Percentiles rank a stretch among this genome's conserved stretches.
Conservation (phyloP, 2,329 filamentous ascomycete species). For the Ilyonectria robusta region DNA sequence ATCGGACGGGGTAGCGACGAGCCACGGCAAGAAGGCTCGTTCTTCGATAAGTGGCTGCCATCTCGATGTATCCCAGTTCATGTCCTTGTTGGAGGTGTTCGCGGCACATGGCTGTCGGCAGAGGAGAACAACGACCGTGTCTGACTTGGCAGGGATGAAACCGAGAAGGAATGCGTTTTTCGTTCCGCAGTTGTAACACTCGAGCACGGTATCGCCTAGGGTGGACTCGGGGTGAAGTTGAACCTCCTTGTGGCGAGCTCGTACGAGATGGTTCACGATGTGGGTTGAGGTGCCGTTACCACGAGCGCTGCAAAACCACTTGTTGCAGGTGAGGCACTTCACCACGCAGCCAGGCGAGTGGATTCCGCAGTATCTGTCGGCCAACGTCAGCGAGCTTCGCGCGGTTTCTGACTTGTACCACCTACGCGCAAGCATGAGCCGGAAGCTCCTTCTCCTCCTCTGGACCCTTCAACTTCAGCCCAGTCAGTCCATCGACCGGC, state of each 20-base stretch:
- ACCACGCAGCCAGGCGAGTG: constrained; percentile 96
- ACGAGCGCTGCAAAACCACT: constrained; percentile 99
- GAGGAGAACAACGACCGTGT: constrained; percentile 96
- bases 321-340: constrained; percentile 94
- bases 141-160: constrained; percentile 98
- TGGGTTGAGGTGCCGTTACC: constrained; percentile 97
- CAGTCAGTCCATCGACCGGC: constrained; percentile 81
- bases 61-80: constrained; percentile 99
- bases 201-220: constrained; percentile 94
- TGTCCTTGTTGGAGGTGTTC: constrained; percentile 96
- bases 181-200: constrained; percentile 99
- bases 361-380: constrained; percentile 89
- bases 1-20: constrained; percentile 89
- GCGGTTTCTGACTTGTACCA: constrained; percentile 46
- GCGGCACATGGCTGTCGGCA: constrained; percentile 97
- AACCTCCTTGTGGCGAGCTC: constrained; percentile 98
- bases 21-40: constrained; percentile 93
- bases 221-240: constrained; percentile 94
- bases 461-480: constrained; percentile 66
- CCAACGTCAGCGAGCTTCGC: constrained; percentile 42
- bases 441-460: constrained; percentile 94
- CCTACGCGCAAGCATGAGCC: constrained; percentile 94
- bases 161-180: constrained; percentile 98
- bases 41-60: constrained; percentile 99
- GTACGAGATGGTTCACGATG: constrained; percentile 97